Percentiles rank a stretch among this genome's conserved stretches.
Conservation (phyloP, 2,329 filamentous ascomycete genomes). For the Pseudogymnoascus sp. region DNA sequence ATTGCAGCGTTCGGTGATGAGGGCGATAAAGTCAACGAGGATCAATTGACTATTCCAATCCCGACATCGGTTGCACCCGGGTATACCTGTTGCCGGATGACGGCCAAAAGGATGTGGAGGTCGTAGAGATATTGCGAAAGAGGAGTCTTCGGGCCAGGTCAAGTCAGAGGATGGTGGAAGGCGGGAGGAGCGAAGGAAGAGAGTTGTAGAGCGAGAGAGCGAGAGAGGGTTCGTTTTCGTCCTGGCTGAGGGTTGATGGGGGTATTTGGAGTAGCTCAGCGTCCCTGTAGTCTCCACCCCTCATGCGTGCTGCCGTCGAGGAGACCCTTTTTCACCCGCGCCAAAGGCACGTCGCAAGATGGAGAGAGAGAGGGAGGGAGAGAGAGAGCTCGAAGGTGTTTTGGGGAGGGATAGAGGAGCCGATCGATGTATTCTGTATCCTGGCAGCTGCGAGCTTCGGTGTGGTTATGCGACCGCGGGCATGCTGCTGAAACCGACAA, state of each 20-base stretch:
- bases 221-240: not conserved
- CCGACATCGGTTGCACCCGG: not conserved
- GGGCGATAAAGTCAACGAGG: not conserved
- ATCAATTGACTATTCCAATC: not conserved
- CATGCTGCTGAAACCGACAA: conserved; percentile 1
- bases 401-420: not conserved
- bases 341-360: not conserved
- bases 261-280: conserved; percentile 2
- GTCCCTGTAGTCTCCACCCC: not conserved
- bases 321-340: not conserved
- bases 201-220: not conserved
- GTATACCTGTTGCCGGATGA: not conserved
- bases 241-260: not conserved
- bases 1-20: not conserved
- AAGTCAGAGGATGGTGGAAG: not conserved
- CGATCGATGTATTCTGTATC: not conserved
- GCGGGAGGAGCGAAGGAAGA: not conserved
- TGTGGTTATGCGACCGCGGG: not conserved
- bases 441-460: not conserved
- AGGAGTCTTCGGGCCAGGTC: not conserved
- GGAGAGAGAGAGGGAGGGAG: not conserved
- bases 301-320: not conserved
- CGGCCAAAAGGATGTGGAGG: not conserved
- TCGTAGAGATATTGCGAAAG: not conserved
- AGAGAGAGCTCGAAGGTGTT: not conserved